Percentiles rank a stretch among this genome's conserved stretches.
Conservation (phyloP, 73 alveolate species). For the Diophrys appendiculata region DNA sequence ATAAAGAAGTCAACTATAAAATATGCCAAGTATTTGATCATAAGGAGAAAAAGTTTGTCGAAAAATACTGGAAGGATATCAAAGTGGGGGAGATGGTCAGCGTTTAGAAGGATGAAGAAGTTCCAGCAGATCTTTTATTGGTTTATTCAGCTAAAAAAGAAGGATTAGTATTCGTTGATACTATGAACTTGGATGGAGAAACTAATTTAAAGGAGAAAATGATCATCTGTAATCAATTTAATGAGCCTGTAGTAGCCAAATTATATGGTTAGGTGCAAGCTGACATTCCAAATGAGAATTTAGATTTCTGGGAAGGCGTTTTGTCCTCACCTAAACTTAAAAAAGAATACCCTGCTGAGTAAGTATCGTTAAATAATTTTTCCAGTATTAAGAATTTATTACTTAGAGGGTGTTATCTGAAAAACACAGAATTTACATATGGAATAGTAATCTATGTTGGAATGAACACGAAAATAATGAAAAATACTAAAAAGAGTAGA, state of each 20-base stretch:
- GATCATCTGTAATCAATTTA: constrained; percentile 27
- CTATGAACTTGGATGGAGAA: constrained; percentile 92
- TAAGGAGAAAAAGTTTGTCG: neutral
- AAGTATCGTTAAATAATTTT: constrained; percentile 3
- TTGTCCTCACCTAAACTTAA: constrained; percentile 25
- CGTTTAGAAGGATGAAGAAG: constrained; percentile 29
- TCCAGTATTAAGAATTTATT: constrained; percentile 67
- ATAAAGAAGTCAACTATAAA: constrained; percentile 62
- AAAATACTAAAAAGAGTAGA: constrained; percentile 82
- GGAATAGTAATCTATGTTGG: constrained; percentile 94
- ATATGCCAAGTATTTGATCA: constrained; percentile 8
- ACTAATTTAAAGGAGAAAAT: constrained; percentile 83
- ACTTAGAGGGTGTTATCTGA: constrained; percentile 86
- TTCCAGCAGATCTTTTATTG: constrained; percentile 74
- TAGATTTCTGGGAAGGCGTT: constrained; percentile 61
- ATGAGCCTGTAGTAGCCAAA: constrained; percentile 18
- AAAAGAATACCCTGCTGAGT: constrained; percentile 18
- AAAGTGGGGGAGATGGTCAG: constrained; percentile 20
- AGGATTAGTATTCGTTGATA: constrained; percentile 74
- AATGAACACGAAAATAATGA: constrained; percentile 90
- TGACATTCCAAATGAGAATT: constrained; percentile 54
- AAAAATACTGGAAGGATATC: constrained; percentile 21
- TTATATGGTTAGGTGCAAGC: constrained; percentile 28
- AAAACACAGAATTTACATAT: constrained; percentile 76
- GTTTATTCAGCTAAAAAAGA: constrained; percentile 39